Evolutionary conservation across 129 eudicot genomes (phyloP), one percentile per base, ranked within the genome.

Genomic region (Flaveria sonorensis): DNA sequence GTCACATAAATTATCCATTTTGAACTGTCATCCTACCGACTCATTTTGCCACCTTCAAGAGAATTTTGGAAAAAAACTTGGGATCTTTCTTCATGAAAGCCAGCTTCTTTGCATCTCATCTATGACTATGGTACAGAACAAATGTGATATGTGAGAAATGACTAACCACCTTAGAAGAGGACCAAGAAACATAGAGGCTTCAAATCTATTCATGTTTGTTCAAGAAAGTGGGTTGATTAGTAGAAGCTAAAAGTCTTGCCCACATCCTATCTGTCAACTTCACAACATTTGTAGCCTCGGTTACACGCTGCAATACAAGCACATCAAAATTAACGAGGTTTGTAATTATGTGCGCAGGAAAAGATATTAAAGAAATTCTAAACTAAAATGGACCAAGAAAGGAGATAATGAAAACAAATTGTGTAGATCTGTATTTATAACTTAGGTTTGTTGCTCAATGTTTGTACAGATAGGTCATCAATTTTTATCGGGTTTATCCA

Each of bases 181-280:
- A 28, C 69, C 78, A 42, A 74, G 45, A 60, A 45, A 23, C 52
- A 40, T 11, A 16, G 2, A 45, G 72, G 40, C 24, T 42, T 75
- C 80, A 59, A 84, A 48, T 65, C 78, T 87, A 52, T 87, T 85
- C 88, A 77, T 74, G 60, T 70, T 75, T 70, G 21, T 70, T 80
- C 40, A 89, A 30, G 63, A 92, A 92, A 75, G 80, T 80, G 39
- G 97, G 97, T 72, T 92, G 96, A 83, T 87, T 87, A 0, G 97
- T 92, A 55, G 97, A 92, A 42, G 96, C 91, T 14, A 92, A 87
- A 68, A 92, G 96, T 73, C 97, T 80, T 62, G 97, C 97, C 96
- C 96, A 92, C 90, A 80, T 89, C 83, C 97, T 85, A 75, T 89
- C 97, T 32, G 97, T 92, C 84, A 92, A 51, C 81, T 86, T 87